Percentiles rank a stretch among this genome's conserved stretches.
Evolutionary conservation across 257 asterid genomes (phyloP).

Genomic region (Solanum tarapatanum): DNA sequence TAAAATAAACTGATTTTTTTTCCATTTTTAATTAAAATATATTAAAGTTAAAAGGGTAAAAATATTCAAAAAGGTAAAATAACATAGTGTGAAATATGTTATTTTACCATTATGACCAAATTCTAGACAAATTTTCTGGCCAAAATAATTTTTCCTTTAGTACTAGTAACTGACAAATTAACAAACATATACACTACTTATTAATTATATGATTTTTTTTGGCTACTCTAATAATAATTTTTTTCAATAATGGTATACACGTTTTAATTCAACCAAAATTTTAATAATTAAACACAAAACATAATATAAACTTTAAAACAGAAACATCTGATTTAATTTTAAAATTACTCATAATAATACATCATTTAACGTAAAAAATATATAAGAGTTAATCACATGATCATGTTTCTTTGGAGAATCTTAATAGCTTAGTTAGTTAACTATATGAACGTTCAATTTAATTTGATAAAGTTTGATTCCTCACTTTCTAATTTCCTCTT

Average conservation of each 20-base stretch:
- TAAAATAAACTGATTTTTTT: too few species aligned
- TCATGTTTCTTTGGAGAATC: not conserved
- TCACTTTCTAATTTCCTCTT: not conserved
- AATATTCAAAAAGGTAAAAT: too few species aligned
- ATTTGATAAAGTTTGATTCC: not conserved
- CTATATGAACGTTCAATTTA: not conserved
- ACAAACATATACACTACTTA: not conserved
- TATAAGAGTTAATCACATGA: not conserved
- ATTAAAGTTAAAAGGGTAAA: too few species aligned
- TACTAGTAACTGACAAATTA: not conserved
- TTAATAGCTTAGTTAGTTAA: not conserved
- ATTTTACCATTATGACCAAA: too few species aligned
- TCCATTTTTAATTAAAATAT: too few species aligned
- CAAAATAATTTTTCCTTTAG: too few species aligned
- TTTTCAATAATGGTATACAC: not conserved
- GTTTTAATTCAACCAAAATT: not conserved
- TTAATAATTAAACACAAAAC: not conserved
- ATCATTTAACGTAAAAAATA: not conserved
- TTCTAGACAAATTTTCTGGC: too few species aligned
- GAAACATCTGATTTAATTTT: not conserved
- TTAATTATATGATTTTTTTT: not conserved
- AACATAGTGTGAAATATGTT: too few species aligned
- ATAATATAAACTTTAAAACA: not conserved
- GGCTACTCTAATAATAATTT: not conserved
- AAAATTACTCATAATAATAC: not conserved